Evolutionary conservation across 2,329 filamentous ascomycete species (phyloP).

Genomic region (Chaetothyriales sp.): DNA sequence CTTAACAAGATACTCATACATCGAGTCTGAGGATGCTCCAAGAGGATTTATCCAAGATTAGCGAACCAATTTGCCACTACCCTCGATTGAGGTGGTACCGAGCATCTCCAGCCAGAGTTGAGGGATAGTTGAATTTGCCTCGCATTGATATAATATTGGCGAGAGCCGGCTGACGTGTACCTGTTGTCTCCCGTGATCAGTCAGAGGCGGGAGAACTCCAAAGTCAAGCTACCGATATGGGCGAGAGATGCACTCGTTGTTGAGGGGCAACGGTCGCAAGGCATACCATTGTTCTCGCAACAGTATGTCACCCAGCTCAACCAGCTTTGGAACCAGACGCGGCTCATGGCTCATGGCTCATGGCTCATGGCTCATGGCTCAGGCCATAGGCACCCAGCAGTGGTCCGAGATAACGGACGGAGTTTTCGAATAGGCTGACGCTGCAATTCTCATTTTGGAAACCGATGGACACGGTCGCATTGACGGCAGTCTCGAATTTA

Average conservation of each 20-base stretch:
- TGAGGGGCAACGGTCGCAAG: slow-evolving; percentile 6
- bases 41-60: too few relatives aligned
- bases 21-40: too few relatives aligned
- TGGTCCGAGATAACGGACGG: slow-evolving; percentile 42
- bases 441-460: slow-evolving; percentile 30
- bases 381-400: slow-evolving; percentile 41
- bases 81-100: slow-evolving; percentile 2
- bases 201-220: slow-evolving; percentile 12
- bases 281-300: slow-evolving; percentile 28
- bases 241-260: slow-evolving; percentile 4
- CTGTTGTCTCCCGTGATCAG: slow-evolving; percentile 26
- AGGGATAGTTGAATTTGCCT: slow-evolving; percentile 20
- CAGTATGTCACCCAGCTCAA: slow-evolving; percentile 42
- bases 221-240: slow-evolving; percentile 8
- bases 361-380: slow-evolving; percentile 33
- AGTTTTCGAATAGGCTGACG: slow-evolving; percentile 38
- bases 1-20: too few relatives aligned
- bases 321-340: slow-evolving; percentile 37
- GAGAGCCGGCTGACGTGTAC: slow-evolving; percentile 17
- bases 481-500: slow-evolving; percentile 44
- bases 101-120: slow-evolving; percentile 27
- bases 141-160: too few relatives aligned
- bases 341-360: slow-evolving; percentile 35
- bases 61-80: slow-evolving; percentile 30
- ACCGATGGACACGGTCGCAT: slow-evolving; percentile 40